Evolutionary conservation across 257 asterid species (phyloP).

Genomic region (Solanum paucissectum): DNA sequence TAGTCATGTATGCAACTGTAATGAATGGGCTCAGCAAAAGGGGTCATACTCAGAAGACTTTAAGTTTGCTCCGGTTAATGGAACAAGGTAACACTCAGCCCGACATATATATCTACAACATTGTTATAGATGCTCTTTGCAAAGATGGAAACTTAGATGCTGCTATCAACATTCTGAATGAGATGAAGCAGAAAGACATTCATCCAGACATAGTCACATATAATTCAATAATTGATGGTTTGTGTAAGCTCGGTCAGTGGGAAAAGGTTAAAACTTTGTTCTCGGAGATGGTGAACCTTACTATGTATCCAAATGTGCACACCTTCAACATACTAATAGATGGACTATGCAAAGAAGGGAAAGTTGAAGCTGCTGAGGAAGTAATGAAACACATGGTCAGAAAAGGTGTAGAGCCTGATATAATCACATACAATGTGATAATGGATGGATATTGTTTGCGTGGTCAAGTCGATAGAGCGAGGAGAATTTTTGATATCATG

Average conservation of each 20-base stretch:
- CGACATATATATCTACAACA: background rate
- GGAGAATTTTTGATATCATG: background rate
- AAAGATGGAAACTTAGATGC: background rate
- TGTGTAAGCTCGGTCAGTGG: background rate
- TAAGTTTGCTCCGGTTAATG: background rate
- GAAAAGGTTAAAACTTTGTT: background rate
- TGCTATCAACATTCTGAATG: background rate
- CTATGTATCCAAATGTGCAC: background rate
- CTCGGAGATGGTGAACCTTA: background rate
- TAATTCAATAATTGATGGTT: background rate
- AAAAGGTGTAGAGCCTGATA: background rate
- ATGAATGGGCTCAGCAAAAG: constrained; percentile 21
- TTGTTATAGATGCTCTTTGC: background rate
- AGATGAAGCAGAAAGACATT: background rate
- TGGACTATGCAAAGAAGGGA: background rate
- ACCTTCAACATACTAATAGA: background rate
- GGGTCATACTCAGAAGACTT: constrained; percentile 4
- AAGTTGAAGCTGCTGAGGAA: background rate
- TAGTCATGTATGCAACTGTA: background rate
- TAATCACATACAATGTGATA: background rate
- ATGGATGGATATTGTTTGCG: background rate
- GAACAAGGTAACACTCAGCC: background rate
- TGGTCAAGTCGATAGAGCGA: background rate
- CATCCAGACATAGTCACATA: background rate
- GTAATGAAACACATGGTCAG: background rate